Conservation (phyloP, 2,329 filamentous ascomycete species). For the Botryotinia calthae region DNA sequence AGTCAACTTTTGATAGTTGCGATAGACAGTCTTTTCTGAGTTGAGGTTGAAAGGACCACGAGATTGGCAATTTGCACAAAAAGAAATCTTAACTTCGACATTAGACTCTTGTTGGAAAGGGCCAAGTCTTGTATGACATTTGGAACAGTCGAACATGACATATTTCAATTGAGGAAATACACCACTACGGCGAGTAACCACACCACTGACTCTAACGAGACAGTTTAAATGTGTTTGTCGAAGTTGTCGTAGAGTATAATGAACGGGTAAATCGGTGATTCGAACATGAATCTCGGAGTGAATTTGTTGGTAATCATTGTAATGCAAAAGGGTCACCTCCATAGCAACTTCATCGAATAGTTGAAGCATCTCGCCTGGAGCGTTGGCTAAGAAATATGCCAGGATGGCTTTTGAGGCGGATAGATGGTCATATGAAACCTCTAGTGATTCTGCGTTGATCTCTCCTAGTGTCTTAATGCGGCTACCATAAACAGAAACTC, state of each 20-base stretch:
- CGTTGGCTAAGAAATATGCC: constrained; percentile 94
- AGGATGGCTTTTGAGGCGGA: constrained; percentile 87
- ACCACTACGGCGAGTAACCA: constrained; percentile 89
- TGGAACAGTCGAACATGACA: constrained; percentile 95
- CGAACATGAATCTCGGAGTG: constrained; percentile 97
- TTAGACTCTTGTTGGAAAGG: constrained; percentile 98
- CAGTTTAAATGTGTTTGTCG: constrained; percentile 96
- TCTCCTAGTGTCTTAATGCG: constrained; percentile 95
- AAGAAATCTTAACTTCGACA: constrained; percentile 92
- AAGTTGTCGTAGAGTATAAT: constrained; percentile 91
- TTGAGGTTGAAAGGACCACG: constrained; percentile 93
- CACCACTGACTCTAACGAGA: constrained; percentile 87
- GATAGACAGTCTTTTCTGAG: constrained; percentile 95
- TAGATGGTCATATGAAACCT: constrained; percentile 93
- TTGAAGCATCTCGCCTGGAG: constrained; percentile 90
- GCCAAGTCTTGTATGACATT: constrained; percentile 87
- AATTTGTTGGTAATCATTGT: constrained; percentile 96
- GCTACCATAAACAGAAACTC: constrained; percentile 90
- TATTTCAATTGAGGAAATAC: constrained; percentile 98
- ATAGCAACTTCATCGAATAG: constrained; percentile 96
- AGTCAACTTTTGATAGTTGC: constrained; percentile 97
- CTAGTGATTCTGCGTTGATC: constrained; percentile 91
- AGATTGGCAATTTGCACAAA: constrained; percentile 94
- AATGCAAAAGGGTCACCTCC: constrained; percentile 93
- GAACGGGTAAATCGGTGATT: constrained; percentile 89